A percentile compares a stretch with the other conserved stretches of the same genome.
These are phyloP conservation scores for Panicum hallii DNA, from an alignment of 202 grass and related monocot genomes.

Conservation along the genomic window DNA sequence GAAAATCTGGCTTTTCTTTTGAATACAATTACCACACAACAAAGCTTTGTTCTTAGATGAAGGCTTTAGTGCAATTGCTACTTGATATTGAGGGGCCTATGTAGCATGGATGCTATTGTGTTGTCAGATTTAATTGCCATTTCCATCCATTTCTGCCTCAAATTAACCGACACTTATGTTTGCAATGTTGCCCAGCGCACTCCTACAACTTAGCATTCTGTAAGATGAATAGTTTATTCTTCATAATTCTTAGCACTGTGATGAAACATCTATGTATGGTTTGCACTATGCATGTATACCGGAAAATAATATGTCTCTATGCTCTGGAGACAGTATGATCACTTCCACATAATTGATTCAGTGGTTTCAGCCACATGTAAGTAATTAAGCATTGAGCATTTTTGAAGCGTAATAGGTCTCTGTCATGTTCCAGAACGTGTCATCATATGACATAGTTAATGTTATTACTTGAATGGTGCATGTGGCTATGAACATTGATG, in stretches of 20 bases:
- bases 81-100: not conserved
- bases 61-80: constrained; percentile 4
- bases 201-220: not conserved
- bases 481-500: constrained; percentile 18
- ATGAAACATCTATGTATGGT: not conserved
- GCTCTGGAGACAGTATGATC: not conserved
- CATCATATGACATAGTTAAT: constrained; percentile 30
- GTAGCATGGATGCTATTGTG: not conserved
- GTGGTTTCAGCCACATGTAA: constrained; percentile 31
- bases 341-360: constrained; percentile 20
- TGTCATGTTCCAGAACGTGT: constrained; percentile 32
- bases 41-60: not conserved
- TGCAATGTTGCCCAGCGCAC: not conserved
- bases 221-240: not conserved
- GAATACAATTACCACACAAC: constrained; percentile 8
- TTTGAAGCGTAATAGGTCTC: not conserved
- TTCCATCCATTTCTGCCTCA: not conserved
- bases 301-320: constrained; percentile 12
- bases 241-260: constrained; percentile 1
- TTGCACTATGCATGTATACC: not conserved
- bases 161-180: not conserved
- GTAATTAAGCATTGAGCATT: not conserved
- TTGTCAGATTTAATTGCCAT: not conserved
- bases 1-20: not conserved
- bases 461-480: not conserved